Percentiles rank a stretch among this genome's conserved stretches.
Evolutionary conservation across 805 yeast genomes (phyloP).

Genomic region (Hanseniaspora vineae): DNA sequence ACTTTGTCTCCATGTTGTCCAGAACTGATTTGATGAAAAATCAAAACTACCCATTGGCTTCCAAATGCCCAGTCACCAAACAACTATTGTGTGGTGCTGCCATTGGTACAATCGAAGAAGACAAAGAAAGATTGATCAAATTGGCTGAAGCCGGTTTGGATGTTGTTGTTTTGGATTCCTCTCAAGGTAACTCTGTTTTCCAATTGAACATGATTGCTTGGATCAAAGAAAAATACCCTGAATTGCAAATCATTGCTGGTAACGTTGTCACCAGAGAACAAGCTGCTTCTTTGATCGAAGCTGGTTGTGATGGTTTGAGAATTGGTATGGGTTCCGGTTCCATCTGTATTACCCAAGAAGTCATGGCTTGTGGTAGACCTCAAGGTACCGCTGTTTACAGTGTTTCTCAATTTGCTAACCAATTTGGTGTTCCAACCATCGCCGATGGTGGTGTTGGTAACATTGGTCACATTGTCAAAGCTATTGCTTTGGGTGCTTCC

Average conservation of each 20-base stretch:
- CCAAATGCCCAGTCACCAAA: constrained; percentile 84
- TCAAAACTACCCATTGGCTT: constrained; percentile 84
- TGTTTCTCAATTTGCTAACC: constrained; percentile 85
- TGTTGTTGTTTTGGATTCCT: constrained; percentile 89
- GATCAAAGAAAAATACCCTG: constrained; percentile 71
- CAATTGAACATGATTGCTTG: constrained; percentile 88
- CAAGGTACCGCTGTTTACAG: constrained; percentile 98
- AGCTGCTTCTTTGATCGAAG: constrained; percentile 87
- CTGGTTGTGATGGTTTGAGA: constrained; percentile 97
- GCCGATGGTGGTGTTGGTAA: constrained; percentile 99
- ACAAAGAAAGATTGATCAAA: constrained; percentile 68
- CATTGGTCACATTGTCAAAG: constrained; percentile 97
- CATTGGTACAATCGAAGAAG: constrained; percentile 86
- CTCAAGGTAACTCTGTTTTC: constrained; percentile 95
- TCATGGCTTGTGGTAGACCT: constrained; percentile 99
- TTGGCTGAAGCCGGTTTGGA: constrained; percentile 94
- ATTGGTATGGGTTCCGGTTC: constrained; percentile 99
- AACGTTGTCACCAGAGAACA: constrained; percentile 98
- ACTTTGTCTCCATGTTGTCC: constrained; percentile 76
- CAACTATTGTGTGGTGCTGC: constrained; percentile 98
- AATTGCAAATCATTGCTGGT: constrained; percentile 88
- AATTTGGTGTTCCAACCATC: constrained; percentile 95
- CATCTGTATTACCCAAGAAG: constrained; percentile 98
- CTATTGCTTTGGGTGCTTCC: constrained; percentile 92
- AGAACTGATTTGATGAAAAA: constrained; percentile 97